phyloP scores from a whole-genome alignment of 192 early-diverging fungal species.

The Gryganskiella cystojenkinii region DNA sequence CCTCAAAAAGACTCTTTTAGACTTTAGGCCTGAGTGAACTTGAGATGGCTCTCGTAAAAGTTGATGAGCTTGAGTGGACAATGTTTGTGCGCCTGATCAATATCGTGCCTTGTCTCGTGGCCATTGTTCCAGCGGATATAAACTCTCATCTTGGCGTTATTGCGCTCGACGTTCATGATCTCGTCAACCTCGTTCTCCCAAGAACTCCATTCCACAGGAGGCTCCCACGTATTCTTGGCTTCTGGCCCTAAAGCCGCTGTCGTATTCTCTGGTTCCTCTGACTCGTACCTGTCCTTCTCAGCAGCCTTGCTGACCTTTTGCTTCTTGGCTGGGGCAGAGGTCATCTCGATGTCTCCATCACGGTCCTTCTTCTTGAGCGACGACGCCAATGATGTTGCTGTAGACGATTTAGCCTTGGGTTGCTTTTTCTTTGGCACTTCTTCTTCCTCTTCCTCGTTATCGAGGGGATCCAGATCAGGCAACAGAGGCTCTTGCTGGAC shows the following conservation, averaged over 20 bases:
- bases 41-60: conserved; percentile 65
- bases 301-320: not conserved
- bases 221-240: too few relatives aligned
- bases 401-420: not conserved
- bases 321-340: conserved; percentile 1
- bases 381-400: not conserved
- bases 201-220: conserved; percentile 23
- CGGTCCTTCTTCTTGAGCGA: not conserved
- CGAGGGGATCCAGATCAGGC: not conserved
- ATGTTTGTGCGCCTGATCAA: conserved; percentile 48
- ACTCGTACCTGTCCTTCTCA: not conserved
- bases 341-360: not conserved
- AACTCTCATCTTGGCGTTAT: conserved; percentile 40
- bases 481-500: not conserved
- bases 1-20: not conserved
- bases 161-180: conserved; percentile 23
- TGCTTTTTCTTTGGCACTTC: not conserved
- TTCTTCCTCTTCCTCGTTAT: not conserved
- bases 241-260: too few relatives aligned
- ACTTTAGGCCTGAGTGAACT: conserved; percentile 44
- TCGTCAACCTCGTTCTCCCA: conserved; percentile 35
- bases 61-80: conserved; percentile 60
- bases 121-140: conserved; percentile 62
- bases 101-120: conserved; percentile 48
- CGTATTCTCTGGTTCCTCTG: not conserved